Evolutionary conservation across 345 rosid genomes (phyloP), one percentile per base, ranked within the genome.

Genomic region (Hevea brasiliensis): DNA sequence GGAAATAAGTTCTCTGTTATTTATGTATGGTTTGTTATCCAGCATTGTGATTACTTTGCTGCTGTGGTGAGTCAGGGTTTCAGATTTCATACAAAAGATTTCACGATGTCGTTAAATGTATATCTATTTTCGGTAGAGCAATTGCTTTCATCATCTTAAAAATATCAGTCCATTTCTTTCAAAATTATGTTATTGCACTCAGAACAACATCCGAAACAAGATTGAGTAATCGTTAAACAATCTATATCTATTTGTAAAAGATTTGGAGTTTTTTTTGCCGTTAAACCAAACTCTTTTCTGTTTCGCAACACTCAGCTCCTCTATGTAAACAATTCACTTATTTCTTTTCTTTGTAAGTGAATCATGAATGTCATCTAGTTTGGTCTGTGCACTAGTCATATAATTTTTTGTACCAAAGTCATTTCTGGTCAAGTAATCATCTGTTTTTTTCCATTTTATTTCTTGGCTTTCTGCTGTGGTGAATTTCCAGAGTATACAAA

Each of bases 391-490:
- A 45, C n/a, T 18, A 32, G 9, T 5, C 35, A 23, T 67, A 10
- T 50, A 2, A 8, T 50, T 11, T 8, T 67, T 20, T 55, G 51
- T 55, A 54, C 29, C 44, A 6, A 53, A 63, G 47, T 48, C 12
- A 67, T 35, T 13, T 68, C 10, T 40, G 6, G 42, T 67, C 40
- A 29, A 67, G n/a, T 10, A 20, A 58, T 6, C 24, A 29, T 20
- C 51, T 9, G 1, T 20, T 4, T 41, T 11, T 40, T 58, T 29
- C 1, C 10, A 57, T 29, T 32, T 64, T 27, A 42, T 29, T 51
- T 40, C 59, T 59, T 53, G 18, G 44, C 35, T 62, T 67, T 77
- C 54, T 54, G 29, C 32, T 63, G 40, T 66, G 51, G 13, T 55
- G 62, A 68, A 15, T 40, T 26, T 65, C 68, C 51, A 44, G 47